Conservation (phyloP, 2,329 filamentous ascomycete species). For the Ascocoryne sarcoides region DNA sequence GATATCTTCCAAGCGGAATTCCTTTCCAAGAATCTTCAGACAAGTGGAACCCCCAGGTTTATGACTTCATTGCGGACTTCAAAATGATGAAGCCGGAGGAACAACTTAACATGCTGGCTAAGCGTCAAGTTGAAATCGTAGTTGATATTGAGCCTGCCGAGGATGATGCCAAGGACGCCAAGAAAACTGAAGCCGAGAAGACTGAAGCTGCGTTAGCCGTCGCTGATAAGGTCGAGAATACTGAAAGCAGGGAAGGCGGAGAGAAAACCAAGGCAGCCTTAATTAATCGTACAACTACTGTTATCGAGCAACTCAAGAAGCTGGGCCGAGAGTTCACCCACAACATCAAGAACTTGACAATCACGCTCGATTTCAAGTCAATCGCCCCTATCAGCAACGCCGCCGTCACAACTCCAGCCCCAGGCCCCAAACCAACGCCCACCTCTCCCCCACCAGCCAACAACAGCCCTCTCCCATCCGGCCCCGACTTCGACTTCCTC, state of each 20-base stretch:
- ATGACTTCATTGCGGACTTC: constrained; percentile 6
- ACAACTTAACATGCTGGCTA: constrained; percentile 8
- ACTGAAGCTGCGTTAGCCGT: no score
- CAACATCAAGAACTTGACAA: constrained; percentile 8
- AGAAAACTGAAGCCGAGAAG: neutral
- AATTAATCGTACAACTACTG: neutral
- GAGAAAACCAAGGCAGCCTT: neutral
- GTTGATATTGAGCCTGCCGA: constrained; percentile 5
- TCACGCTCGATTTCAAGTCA: constrained; percentile 12
- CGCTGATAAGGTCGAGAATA: no score
- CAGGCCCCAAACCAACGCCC: neutral
- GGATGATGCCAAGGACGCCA: neutral
- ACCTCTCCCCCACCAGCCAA: neutral
- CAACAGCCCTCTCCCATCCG: neutral
- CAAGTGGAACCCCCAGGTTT: constrained; percentile 4
- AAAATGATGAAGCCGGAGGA: constrained; percentile 3
- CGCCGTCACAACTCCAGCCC: neutral
- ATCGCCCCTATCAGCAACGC: neutral
- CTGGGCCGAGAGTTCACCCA: constrained; percentile 11
- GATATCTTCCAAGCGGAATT: constrained; percentile 5
- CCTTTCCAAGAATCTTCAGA: constrained; percentile 3
- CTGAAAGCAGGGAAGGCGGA: constrained; percentile 1
- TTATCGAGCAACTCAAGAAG: constrained; percentile 10
- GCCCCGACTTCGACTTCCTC: neutral
- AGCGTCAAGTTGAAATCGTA: constrained; percentile 15